These are phyloP conservation scores for Microglena sp. DNA, from an alignment of 139 green algal genomes.

Conservation along the genomic window DNA sequence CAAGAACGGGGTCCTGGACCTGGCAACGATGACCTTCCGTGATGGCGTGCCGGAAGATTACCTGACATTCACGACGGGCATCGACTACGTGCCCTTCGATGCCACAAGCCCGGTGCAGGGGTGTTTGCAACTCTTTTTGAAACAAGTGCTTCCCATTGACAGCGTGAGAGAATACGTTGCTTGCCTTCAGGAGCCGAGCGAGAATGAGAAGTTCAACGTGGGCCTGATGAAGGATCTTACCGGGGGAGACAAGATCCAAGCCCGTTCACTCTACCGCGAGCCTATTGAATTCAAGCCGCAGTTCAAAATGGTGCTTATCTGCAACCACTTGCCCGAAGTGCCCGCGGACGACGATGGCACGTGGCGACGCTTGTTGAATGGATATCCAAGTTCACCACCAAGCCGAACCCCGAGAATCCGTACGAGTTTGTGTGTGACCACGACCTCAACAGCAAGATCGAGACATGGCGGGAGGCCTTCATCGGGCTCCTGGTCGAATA, in stretches of 20 bases:
- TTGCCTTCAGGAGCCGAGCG: slow-evolving; percentile 11
- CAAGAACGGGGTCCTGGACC: slow-evolving; percentile 24
- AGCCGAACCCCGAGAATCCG: slow-evolving; percentile 1
- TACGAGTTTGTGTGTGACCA: slow-evolving; percentile 13
- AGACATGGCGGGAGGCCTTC: slow-evolving; percentile 14
- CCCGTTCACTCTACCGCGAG: slow-evolving; percentile 4
- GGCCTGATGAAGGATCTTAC: slow-evolving; percentile 11
- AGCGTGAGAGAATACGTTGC: slow-evolving; percentile 13
- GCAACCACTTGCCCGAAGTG: slow-evolving; percentile 19
- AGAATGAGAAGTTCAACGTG: slow-evolving; percentile 13
- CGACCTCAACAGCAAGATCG: slow-evolving; percentile 1
- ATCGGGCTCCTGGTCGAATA: slow-evolving; percentile 14
- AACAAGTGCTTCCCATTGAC: not conserved
- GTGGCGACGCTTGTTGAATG: slow-evolving; percentile 15
- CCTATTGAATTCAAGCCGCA: slow-evolving; percentile 14
- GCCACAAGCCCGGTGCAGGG: not conserved
- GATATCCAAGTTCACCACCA: slow-evolving; percentile 9
- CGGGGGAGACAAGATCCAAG: slow-evolving; percentile 1
- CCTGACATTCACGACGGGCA: slow-evolving; percentile 13
- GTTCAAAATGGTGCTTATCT: slow-evolving; percentile 7
- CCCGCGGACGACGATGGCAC: slow-evolving; percentile 9
- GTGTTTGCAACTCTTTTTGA: slow-evolving; percentile 3
- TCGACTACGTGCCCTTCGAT: slow-evolving; percentile 12
- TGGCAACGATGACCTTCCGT: slow-evolving; percentile 9
- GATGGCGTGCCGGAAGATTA: slow-evolving; percentile 14